Evolutionary conservation across 768 basidiomycete species (phyloP), one percentile per base, ranked within the genome.

Genomic region (Coprinellus micaceus): DNA sequence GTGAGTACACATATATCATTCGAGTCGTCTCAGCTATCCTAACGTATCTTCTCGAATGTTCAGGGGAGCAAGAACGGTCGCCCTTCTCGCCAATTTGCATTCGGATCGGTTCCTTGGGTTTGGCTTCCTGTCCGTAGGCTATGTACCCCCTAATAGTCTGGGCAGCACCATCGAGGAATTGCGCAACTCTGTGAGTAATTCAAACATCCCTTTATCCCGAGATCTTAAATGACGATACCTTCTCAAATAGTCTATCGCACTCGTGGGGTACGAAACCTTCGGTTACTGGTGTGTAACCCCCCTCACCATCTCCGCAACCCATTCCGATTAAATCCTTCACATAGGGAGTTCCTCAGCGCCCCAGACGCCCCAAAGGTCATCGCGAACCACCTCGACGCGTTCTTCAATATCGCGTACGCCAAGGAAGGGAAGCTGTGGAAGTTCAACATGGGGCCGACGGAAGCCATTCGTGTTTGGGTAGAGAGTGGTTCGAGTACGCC

Each of bases 91-190:
- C 2, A 74, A 74, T 57, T 63, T 67, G 49, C 66, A 70, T 59
- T 66, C 69, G 13, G 69, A 75, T 29, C 71, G 77, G n/a, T 73
- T 80, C 63, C 33, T 69, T 41, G 80, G 67, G 0, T 73, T 69
- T 49, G 77, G 65, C 1, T 79, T 75, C 59, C 60, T 78, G 15
- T 65, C 69, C 2, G 64, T 75, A 3, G 65, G 69, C 4, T 79
- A 77, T 58, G 13, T 62, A 5, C 59, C 68, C 1, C 77, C 74
- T 1, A 6, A 33, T 13, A 56, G 56, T 15, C 58, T 67, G 0
- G 40, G 58, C 11, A 29, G 59, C n/a, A 58, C 66, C 36, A 58
- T 63, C 39, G 63, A 65, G 10, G 49, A 62, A 22, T 9, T 61
- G 22, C 33, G 66, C 10, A 65, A 33, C 6, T 13, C 6, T 6